Conservation (phyloP, 1,284 basidiomycete genomes). For the Phellinidium pouzarii region DNA sequence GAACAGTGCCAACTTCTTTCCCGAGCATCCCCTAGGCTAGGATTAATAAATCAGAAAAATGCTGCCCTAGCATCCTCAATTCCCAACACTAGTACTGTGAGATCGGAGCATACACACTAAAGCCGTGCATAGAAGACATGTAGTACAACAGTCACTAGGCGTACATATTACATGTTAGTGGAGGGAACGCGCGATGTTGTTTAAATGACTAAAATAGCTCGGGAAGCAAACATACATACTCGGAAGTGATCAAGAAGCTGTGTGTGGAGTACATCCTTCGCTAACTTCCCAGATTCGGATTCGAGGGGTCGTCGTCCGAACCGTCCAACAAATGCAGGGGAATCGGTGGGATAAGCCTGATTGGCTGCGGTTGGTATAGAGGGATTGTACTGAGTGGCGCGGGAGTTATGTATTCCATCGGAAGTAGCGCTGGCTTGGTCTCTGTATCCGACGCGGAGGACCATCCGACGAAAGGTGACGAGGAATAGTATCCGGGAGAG, state of each 20-base stretch:
- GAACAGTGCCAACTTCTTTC: no score
- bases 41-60: no score
- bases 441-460: conserved; percentile 8
- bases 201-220: no score
- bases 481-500: conserved; percentile 8
- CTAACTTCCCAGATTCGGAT: neutral
- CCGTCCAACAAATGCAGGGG: conserved; percentile 2
- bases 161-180: no score
- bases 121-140: no score
- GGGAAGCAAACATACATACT: neutral
- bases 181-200: no score
- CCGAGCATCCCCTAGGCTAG: no score
- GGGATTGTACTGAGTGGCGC: conserved; percentile 2
- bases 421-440: neutral
- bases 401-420: neutral
- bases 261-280: neutral
- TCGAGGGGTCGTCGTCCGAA: neutral
- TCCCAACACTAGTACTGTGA: no score
- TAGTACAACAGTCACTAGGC: no score
- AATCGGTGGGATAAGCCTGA: conserved; percentile 13
- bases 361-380: conserved; percentile 15
- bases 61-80: no score
- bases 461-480: conserved; percentile 15
- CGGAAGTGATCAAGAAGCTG: neutral
- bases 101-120: no score